phyloP scores from a whole-genome alignment of 2,329 filamentous ascomycete genomes.

The Taxawa tesnikishii region DNA sequence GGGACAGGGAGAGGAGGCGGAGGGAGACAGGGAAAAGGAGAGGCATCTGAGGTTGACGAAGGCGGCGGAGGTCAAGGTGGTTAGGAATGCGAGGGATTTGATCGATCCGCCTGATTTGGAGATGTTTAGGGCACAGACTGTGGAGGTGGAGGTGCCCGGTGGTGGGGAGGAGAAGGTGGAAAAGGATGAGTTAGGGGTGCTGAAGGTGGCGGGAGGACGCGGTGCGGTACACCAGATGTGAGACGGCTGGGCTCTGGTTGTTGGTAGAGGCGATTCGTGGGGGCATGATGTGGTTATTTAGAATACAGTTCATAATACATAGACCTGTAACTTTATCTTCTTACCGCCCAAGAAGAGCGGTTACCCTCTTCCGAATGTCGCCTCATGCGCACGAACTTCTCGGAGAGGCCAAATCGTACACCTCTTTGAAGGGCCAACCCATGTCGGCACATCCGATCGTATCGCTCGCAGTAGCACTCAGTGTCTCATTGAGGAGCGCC shows the following conservation, averaged over 20 bases:
- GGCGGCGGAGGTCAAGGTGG: conserved; percentile 77
- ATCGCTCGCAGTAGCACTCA: too few species aligned
- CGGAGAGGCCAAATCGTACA: too few species aligned
- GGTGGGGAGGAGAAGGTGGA: conserved; percentile 18
- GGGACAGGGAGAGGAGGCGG: conserved; percentile 26
- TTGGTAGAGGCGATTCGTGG: too few species aligned
- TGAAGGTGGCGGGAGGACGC: conserved; percentile 58
- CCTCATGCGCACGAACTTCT: too few species aligned
- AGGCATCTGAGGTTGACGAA: conserved; percentile 61
- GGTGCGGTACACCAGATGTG: conserved; percentile 43
- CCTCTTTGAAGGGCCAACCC: too few species aligned
- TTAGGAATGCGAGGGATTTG: conserved; percentile 60
- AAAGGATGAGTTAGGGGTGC: conserved; percentile 68
- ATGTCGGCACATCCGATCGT: too few species aligned
- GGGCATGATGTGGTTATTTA: neutral
- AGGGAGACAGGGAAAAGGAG: conserved; percentile 38
- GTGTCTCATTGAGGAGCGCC: too few species aligned
- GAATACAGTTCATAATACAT: neutral
- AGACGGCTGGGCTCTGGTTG: conserved; percentile 12
- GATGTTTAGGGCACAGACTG: conserved; percentile 41
- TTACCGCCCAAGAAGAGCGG: too few species aligned
- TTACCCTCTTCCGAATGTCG: too few species aligned
- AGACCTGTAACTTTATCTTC: too few species aligned
- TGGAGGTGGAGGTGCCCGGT: conserved; percentile 6
- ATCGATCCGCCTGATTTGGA: conserved; percentile 54